phyloP scores from a whole-genome alignment of 331 rosid genomes.

The Stylosanthes scabra region DNA sequence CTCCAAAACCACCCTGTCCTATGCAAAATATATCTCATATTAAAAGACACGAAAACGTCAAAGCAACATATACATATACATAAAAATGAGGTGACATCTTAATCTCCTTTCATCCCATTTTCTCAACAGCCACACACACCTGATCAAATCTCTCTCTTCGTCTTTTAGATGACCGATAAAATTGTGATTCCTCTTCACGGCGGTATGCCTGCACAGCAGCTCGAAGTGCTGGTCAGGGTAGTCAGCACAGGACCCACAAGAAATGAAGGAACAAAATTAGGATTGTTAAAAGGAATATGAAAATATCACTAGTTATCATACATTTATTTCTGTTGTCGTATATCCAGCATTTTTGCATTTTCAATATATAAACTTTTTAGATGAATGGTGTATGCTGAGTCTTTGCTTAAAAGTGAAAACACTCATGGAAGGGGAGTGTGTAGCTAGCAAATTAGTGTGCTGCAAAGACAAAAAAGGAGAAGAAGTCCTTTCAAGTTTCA shows the following conservation, averaged over 20 bases:
- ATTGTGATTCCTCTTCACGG: constrained; percentile 86
- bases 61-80: constrained; percentile 10
- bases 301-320: not conserved
- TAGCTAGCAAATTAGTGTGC: not conserved
- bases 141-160: constrained; percentile 87
- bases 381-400: too few species aligned
- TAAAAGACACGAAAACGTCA: constrained; percentile 31
- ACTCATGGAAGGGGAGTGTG: not conserved
- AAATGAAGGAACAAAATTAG: constrained; percentile 27
- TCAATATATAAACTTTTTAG: too few species aligned
- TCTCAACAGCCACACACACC: constrained; percentile 59
- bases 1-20: constrained; percentile 90
- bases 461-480: not conserved
- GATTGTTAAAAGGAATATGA: not conserved
- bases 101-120: constrained; percentile 8
- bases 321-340: not conserved
- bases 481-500: constrained; percentile 3
- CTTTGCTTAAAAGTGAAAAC: not conserved
- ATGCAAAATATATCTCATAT: constrained; percentile 41
- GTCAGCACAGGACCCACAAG: constrained; percentile 31
- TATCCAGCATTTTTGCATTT: too few species aligned
- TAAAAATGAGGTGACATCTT: too few species aligned
- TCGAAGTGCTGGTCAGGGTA: constrained; percentile 76
- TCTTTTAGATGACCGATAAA: constrained; percentile 81
- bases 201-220: constrained; percentile 93